phyloP scores from a whole-genome alignment of 768 basidiomycete species.

The Boletus rubropictus region DNA sequence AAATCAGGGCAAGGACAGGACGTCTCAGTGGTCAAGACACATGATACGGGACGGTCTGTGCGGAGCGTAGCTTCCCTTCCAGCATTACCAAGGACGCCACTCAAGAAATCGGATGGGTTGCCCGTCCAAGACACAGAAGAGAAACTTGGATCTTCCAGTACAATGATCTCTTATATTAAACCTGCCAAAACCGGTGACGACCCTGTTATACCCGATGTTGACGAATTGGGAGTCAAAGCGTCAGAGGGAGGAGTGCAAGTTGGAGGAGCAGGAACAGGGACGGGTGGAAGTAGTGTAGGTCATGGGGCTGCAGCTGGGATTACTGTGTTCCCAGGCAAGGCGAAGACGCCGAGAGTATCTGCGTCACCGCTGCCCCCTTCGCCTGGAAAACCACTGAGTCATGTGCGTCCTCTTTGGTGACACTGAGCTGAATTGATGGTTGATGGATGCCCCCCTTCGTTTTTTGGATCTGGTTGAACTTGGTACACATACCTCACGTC shows the following conservation, averaged over 20 bases:
- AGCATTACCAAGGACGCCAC: slow-evolving; percentile 27
- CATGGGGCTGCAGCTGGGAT: slow-evolving; percentile 20
- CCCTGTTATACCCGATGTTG: slow-evolving; percentile 29
- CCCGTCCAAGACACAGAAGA: slow-evolving; percentile 25
- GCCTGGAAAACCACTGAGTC: slow-evolving; percentile 64
- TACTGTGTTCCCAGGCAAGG: slow-evolving; percentile 7
- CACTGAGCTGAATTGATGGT: slow-evolving; percentile 45
- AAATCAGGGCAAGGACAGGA: slow-evolving; percentile 22
- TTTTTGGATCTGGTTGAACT: slow-evolving; percentile 10
- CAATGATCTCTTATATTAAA: slow-evolving; percentile 61
- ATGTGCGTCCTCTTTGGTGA: slow-evolving; percentile 82
- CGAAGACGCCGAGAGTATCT: slow-evolving; percentile 22
- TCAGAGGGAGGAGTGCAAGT: slow-evolving; percentile 43
- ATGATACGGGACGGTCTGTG: slow-evolving; percentile 32
- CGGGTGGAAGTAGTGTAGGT: slow-evolving; percentile 4
- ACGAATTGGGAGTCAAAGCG: slow-evolving; percentile 39
- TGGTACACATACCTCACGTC: slow-evolving; percentile 24
- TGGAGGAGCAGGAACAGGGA: slow-evolving; percentile 7
- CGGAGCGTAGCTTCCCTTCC: slow-evolving; percentile 41
- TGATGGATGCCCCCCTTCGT: slow-evolving; percentile 24
- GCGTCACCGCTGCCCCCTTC: slow-evolving; percentile 35
- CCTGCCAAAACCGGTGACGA: slow-evolving; percentile 44
- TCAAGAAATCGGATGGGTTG: slow-evolving; percentile 19
- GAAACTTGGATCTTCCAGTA: slow-evolving; percentile 69
- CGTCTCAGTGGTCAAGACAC: slow-evolving; percentile 21